phyloP scores from a whole-genome alignment of 192 early-diverging fungal genomes.

The Coemansia brasiliensis region DNA sequence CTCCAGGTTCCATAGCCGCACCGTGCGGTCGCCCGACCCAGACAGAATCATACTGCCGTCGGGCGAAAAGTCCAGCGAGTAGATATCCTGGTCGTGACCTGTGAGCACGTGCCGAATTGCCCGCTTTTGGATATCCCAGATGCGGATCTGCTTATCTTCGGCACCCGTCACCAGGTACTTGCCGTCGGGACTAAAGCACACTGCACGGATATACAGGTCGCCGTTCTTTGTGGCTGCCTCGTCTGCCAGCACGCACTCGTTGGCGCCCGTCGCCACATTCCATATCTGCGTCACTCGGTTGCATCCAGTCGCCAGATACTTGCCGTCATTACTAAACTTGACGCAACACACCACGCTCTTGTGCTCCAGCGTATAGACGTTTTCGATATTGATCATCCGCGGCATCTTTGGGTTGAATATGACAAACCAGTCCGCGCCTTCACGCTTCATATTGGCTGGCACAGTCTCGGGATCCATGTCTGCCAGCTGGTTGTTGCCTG shows the following conservation, averaged over 20 bases:
- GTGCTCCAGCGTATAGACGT: slow-evolving; percentile 66
- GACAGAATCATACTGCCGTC: slow-evolving; percentile 89
- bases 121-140: slow-evolving; percentile 69
- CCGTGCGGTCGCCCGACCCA: slow-evolving; percentile 83
- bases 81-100: slow-evolving; percentile 97
- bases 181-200: slow-evolving; percentile 93
- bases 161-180: slow-evolving; percentile 91
- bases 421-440: slow-evolving; percentile 87
- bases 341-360: slow-evolving; percentile 95
- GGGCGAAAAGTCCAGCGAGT: slow-evolving; percentile 89
- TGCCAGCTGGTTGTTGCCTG: slow-evolving; percentile 52
- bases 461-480: slow-evolving; percentile 81
- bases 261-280: slow-evolving; percentile 75
- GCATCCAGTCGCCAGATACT: slow-evolving; percentile 90
- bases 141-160: slow-evolving; percentile 92
- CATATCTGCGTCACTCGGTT: slow-evolving; percentile 88
- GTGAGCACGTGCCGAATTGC: slow-evolving; percentile 66
- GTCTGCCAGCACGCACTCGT: slow-evolving; percentile 78
- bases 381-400: slow-evolving; percentile 64
- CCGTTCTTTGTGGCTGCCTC: slow-evolving; percentile 70
- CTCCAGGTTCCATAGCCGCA: slow-evolving; percentile 85
- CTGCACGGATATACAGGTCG: slow-evolving; percentile 95
- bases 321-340: slow-evolving; percentile 91
- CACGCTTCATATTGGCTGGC: slow-evolving; percentile 71
- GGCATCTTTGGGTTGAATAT: slow-evolving; percentile 71